phyloP scores from a whole-genome alignment of 2,329 filamentous ascomycete species.

The Phyllosticta citribraziliensis region DNA sequence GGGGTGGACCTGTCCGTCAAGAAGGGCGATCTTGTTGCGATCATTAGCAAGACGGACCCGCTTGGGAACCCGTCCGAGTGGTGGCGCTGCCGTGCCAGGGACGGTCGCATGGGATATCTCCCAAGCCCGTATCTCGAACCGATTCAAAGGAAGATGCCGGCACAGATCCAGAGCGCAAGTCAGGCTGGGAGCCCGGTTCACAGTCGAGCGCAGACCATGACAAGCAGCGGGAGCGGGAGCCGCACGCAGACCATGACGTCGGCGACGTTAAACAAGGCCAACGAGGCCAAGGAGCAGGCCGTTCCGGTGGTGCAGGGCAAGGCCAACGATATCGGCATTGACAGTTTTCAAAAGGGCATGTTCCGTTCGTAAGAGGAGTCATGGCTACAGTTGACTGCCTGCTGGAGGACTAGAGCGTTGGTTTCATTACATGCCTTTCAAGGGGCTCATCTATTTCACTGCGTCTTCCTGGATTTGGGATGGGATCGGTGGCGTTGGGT shows the following conservation, averaged over 20 bases:
- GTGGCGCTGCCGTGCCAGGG: slow-evolving; percentile 89
- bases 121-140: slow-evolving; percentile 82
- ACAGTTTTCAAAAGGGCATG: slow-evolving; percentile 62
- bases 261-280: background rate
- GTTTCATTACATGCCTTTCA: background rate
- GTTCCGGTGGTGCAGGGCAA: slow-evolving; percentile 45
- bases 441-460: background rate
- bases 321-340: slow-evolving; percentile 53
- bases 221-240: slow-evolving; percentile 26
- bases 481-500: background rate
- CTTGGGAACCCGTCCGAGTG: slow-evolving; percentile 88
- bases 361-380: slow-evolving; percentile 49
- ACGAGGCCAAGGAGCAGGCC: slow-evolving; percentile 24
- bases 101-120: slow-evolving; percentile 84
- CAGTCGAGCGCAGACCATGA: slow-evolving; percentile 47
- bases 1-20: slow-evolving; percentile 84
- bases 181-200: slow-evolving; percentile 32
- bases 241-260: slow-evolving; percentile 36
- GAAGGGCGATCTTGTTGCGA: slow-evolving; percentile 91
- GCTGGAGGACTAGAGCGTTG: background rate
- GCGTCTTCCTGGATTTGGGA: background rate
- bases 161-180: slow-evolving; percentile 34
- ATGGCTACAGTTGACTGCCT: background rate
- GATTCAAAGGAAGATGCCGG: slow-evolving; percentile 48
- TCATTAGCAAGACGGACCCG: slow-evolving; percentile 85